Conservation (phyloP, 2,329 filamentous ascomycete species). For the Pestalotiopsis sp. region DNA sequence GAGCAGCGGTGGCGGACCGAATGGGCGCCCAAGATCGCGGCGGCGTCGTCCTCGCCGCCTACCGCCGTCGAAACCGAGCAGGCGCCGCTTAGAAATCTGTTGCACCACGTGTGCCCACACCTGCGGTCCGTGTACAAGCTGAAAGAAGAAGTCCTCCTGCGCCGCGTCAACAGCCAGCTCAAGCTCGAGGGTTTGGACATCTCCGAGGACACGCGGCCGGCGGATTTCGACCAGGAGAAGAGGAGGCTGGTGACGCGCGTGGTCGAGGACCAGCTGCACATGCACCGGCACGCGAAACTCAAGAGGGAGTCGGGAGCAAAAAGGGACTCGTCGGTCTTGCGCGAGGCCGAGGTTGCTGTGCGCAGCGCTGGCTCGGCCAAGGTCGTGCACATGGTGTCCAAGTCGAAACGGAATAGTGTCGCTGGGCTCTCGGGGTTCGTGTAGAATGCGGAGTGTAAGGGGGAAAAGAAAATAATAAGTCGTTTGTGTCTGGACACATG, state of each 20-base stretch:
- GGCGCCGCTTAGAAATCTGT: not conserved
- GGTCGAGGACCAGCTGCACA: not conserved
- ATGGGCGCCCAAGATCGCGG: not conserved
- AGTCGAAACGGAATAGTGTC: not conserved
- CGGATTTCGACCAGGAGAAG: not conserved
- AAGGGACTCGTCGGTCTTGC: not conserved
- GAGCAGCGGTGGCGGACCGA: not conserved
- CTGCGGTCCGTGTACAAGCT: not conserved
- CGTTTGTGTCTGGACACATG: too few species aligned
- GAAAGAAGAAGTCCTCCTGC: not conserved
- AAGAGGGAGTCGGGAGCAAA: not conserved
- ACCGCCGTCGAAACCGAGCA: not conserved
- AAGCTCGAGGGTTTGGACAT: not conserved
- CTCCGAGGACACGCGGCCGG: not conserved
- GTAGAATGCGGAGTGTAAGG: too few species aligned
- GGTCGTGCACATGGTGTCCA: not conserved
- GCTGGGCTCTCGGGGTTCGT: not conserved
- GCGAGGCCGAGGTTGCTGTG: not conserved
- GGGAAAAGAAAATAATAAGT: too few species aligned
- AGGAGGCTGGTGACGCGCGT: not conserved
- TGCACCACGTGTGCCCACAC: constrained; percentile 1
- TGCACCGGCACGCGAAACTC: not conserved
- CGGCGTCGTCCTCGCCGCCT: too few species aligned
- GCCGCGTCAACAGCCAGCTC: constrained; percentile 1
- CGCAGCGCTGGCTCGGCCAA: not conserved